Evolutionary conservation across 345 rosid genomes (phyloP), one percentile per base, ranked within the genome.

Genomic region (Eucalyptus regnans): DNA sequence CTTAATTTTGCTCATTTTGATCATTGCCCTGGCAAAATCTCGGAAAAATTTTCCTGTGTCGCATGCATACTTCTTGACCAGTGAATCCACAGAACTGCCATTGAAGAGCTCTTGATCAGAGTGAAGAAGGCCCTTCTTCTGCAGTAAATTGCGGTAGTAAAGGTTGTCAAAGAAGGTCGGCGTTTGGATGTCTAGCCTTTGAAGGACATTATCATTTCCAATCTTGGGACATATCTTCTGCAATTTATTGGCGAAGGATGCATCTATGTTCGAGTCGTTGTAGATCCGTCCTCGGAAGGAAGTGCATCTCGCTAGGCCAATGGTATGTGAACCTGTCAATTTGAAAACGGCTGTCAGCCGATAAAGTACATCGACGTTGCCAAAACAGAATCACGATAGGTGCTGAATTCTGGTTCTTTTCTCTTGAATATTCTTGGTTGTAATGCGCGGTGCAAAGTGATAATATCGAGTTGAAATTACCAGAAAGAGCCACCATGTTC

Each of bases 401-500:
- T 41, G 48, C 83, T 41, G 27, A 20, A 76, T 76, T 76, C 9
- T 20, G 46, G 14, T 76, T 76, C 14, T 37, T 37, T 76, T 76
- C 48, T 20, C 20, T 25, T 41, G 48, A 11, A 18, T 2, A 37
- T 20, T 76, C 48, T 41, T 76, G 83, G 83, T 20, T 41, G 83
- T 41, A 76, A 76, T 76, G 14, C 14, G 18, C 84, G 1, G 84
- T 76, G 48, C 5, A 20, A 44, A 29, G 84, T 20, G 84, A 64
- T 15, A 16, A 10, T 22, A 41, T 37, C 2, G 13, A 76, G 48
- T 76, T 10, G 48, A 76, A 20, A 76, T 76, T 76, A 76, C 84
- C 84, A 1, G 99, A 97, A 87, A 97, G 97, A 88, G 97, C 98
- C 12, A 97, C 99, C 52, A 95, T 90, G 89, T 97, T 97, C 88